Evolutionary conservation across 139 green algal species (phyloP), one percentile per base, ranked within the genome.

Genomic region (Desmodesmus armatus): DNA sequence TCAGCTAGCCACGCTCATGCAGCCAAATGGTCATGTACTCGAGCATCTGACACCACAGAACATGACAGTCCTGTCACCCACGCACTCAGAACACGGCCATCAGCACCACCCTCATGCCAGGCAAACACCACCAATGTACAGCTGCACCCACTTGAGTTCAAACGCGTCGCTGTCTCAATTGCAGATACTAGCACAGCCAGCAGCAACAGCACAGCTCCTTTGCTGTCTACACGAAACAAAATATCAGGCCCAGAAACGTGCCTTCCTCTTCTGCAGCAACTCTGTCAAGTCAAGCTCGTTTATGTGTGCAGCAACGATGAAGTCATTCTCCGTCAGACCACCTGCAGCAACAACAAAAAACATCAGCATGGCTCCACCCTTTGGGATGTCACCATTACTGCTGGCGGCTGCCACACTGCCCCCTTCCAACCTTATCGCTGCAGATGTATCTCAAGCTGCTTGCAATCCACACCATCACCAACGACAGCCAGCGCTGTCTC

Each of bases 261-360:
- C 82, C 86, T 93, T 96, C 43, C 87, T 88, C 84, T 97, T 96
- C 39, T 87, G 79, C 69, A 93, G 80, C 35, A 98, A 88, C 62
- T 98, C 92, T 9, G 58, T 63, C 4, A 96, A 0, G 27, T 95
- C 87, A 1, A 96, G 39, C 21, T 93, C 82, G 88, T 97, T 96
- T 76, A 98, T 90, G 78, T 96, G 95, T 27, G 92, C 89, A 0
- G 96, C 96, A 60, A 98, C 72, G 83, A 98, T 96, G 88, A 98
- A 98, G 88, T 98, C 96, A 84, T 98, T 98, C 84, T 96, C 91
- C 4, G 94, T 98, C n/a, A 98, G 85, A 15, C 96, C 96, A 58
- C 93, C 95, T 87, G 79, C 25, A 44, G 37, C 35, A 31, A 2
- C 69, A 72, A 37, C 37, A 75, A 37, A 27, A n/a, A 67, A 19